Conservation (phyloP, 331 rosid species). For the Quercus lobata region DNA sequence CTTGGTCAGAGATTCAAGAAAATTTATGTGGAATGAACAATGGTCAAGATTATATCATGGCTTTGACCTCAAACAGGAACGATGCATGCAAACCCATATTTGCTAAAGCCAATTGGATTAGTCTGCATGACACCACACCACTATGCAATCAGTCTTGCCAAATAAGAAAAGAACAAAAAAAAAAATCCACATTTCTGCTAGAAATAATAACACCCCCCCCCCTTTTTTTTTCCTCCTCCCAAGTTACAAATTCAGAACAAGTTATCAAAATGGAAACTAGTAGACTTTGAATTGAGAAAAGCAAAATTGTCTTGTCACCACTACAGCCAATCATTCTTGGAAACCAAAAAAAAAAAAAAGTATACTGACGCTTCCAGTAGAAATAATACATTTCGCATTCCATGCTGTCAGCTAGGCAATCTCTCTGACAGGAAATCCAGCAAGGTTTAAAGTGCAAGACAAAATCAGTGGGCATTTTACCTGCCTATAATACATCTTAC, state of each 20-base stretch:
- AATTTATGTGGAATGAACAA: too few relatives aligned
- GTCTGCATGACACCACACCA: too few relatives aligned
- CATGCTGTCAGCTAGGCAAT: conserved; percentile 35
- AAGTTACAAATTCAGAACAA: background rate
- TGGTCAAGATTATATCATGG: too few relatives aligned
- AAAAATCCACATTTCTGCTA: too few relatives aligned
- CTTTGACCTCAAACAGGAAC: too few relatives aligned
- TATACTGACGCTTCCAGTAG: conserved; percentile 56
- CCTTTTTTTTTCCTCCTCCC: background rate
- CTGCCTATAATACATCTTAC: conserved; percentile 59
- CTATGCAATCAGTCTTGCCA: too few relatives aligned
- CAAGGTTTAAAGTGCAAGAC: conserved; percentile 36
- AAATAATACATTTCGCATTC: conserved; percentile 37
- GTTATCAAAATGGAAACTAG: background rate
- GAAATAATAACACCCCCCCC: too few relatives aligned
- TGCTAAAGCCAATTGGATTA: too few relatives aligned
- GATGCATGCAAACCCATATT: too few relatives aligned
- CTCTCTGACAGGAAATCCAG: conserved; percentile 46
- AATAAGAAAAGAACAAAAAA: too few relatives aligned
- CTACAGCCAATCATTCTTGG: conserved; percentile 11
- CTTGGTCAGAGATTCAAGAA: too few relatives aligned
- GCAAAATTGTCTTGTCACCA: conserved; percentile 20
- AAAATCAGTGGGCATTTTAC: conserved; percentile 46
- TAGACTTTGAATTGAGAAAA: background rate
- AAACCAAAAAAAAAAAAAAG: conserved; percentile 21